Conservation (phyloP, 192 early-diverging fungal species). For the Podila verticillata region DNA sequence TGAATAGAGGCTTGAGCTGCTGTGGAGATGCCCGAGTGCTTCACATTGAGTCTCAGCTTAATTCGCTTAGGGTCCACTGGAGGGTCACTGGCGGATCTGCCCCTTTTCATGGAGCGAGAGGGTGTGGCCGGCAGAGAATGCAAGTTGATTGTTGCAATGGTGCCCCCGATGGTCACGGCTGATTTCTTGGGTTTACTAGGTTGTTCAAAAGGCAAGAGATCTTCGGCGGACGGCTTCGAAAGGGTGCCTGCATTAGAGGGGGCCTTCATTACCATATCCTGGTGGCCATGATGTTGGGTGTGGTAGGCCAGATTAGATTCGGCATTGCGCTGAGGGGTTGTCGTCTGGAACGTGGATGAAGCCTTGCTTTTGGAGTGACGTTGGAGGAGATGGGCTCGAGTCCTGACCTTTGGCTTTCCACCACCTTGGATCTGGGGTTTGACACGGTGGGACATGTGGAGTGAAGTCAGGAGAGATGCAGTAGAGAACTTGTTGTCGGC, state of each 20-base stretch:
- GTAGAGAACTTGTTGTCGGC: not conserved
- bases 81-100: not conserved
- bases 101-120: not conserved
- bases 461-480: not conserved
- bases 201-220: not conserved
- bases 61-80: slow-evolving; percentile 4
- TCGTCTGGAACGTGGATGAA: not conserved
- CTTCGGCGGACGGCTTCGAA: not conserved
- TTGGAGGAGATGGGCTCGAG: not conserved
- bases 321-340: not conserved
- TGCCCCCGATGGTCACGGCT: not conserved
- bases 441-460: not conserved
- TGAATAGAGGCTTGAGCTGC: not conserved
- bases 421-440: not conserved
- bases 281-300: not conserved
- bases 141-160: not conserved
- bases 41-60: slow-evolving; percentile 1
- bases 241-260: not conserved
- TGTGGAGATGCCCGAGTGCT: not conserved
- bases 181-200: not conserved
- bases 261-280: not conserved
- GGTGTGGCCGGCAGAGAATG: not conserved
- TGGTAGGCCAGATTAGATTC: not conserved
- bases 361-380: not conserved
- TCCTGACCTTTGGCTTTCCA: not conserved